Evolutionary conservation across 73 alveolate species (phyloP).

Genomic region (Paramecium sonneborni): DNA sequence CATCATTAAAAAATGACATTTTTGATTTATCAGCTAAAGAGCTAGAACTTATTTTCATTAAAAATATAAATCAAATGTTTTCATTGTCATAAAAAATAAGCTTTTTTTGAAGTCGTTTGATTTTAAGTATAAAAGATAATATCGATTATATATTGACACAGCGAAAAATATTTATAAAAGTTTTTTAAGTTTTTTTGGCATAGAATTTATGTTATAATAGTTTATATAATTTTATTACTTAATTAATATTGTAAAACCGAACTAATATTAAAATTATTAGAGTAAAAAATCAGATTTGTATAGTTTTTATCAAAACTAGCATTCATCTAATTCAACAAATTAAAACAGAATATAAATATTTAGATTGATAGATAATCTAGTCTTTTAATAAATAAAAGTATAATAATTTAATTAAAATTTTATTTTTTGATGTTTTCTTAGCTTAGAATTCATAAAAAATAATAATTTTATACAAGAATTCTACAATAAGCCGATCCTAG

Average conservation of each 20-base stretch:
- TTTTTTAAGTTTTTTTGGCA: background rate
- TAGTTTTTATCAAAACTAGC: too few species aligned
- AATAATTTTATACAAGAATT: too few species aligned
- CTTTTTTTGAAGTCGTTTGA: background rate
- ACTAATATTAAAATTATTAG: too few species aligned
- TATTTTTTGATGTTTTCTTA: too few species aligned
- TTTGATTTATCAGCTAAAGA: background rate
- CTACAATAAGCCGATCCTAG: too few species aligned
- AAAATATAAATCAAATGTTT: background rate
- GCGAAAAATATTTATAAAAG: background rate
- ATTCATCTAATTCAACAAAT: too few species aligned
- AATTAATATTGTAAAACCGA: background rate
- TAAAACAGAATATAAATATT: too few species aligned
- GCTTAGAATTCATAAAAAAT: too few species aligned
- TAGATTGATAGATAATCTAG: too few species aligned
- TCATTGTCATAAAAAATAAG: background rate
- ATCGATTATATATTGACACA: background rate
- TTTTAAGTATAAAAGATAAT: background rate
- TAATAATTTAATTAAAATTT: too few species aligned
- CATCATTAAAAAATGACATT: background rate
- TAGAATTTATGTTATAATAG: background rate
- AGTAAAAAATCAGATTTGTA: too few species aligned
- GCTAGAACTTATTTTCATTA: background rate
- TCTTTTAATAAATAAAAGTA: too few species aligned
- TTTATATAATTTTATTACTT: background rate